Evolutionary conservation across 2,329 filamentous ascomycete species (phyloP), one percentile per base, ranked within the genome.

Genomic region (Fusarium verticillioides): DNA sequence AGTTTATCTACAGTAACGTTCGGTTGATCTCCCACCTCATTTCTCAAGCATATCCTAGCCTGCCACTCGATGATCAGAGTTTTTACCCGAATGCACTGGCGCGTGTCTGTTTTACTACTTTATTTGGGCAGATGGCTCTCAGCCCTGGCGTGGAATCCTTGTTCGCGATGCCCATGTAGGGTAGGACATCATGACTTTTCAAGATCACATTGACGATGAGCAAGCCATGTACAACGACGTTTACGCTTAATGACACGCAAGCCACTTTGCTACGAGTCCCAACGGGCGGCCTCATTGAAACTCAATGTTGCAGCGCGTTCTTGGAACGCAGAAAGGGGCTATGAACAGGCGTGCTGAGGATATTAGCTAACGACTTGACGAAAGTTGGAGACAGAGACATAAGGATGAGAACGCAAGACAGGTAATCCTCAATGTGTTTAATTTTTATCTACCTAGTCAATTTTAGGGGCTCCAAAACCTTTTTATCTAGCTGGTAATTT

Each of bases 401-500:
- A 6, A 28, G 4, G 2, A 4, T 12, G 18, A 16, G n/a, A 21
- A 16, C 12, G 16, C 2, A 16, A 12, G 6, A 37, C 3, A 18
- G 12, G 2, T 9, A 13, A 28, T 16, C 18, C 7, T 28, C 19
- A 12, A 19, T 4, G 13, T 6, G 21, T 7, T 30, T 7, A 32
- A 53, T 23, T 34, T 36, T 8, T 9, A 36, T 36, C 15, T 16
- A 36, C 6, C 13, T 18, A 36, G 34, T 11, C 18, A 34, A 21
- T 30, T 7, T 15, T 32, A 9, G 2, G 13, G 12, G 15, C 30
- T 8, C 7, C 26, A 23, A 49, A 28, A 13, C 28, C 42, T 23
- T 26, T 53, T 34, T 23, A 26, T 61, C 73, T 73, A 75, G 64
- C 30, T 36, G n/a, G 49, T 36, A 52, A 26, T 23, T 46, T 75